These are phyloP conservation scores for Blastocystis sp. DNA, from an alignment of 352 stramenopile species.

Conservation along the genomic window DNA sequence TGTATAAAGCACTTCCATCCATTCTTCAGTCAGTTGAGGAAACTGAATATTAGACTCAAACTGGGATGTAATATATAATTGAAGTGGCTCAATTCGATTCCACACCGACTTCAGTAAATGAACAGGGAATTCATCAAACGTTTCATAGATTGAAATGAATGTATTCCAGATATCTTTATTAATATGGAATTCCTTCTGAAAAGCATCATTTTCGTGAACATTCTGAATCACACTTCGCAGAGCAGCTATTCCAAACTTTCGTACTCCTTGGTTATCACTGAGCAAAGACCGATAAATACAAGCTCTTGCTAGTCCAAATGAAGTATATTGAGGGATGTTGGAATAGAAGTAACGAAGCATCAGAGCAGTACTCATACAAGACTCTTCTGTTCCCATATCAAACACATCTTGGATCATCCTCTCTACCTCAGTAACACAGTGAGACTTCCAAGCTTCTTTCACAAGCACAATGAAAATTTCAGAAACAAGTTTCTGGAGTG, in stretches of 20 bases:
- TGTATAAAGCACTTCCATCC: constrained; percentile 37
- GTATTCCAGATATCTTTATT: constrained; percentile 13
- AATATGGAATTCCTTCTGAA: neutral
- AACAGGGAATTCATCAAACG: constrained; percentile 59
- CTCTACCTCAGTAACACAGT: no score
- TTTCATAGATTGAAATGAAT: constrained; percentile 65
- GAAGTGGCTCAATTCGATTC: neutral
- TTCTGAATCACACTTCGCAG: neutral
- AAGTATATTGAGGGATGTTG: no score
- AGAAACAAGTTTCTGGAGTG: no score
- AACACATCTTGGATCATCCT: no score
- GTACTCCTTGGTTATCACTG: neutral
- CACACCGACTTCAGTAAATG: constrained; percentile 29
- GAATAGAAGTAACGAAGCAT: no score
- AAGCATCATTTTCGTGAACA: neutral
- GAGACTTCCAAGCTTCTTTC: no score
- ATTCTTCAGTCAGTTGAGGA: neutral
- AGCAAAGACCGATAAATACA: neutral
- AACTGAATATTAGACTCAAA: neutral
- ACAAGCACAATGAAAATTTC: no score
- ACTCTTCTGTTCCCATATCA: no score
- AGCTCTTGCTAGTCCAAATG: no score
- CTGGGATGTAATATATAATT: neutral
- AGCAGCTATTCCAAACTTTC: neutral
- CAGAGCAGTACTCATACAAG: no score